Evolutionary conservation across 306 rosid species (phyloP).

Genomic region (Lupinus albus): DNA sequence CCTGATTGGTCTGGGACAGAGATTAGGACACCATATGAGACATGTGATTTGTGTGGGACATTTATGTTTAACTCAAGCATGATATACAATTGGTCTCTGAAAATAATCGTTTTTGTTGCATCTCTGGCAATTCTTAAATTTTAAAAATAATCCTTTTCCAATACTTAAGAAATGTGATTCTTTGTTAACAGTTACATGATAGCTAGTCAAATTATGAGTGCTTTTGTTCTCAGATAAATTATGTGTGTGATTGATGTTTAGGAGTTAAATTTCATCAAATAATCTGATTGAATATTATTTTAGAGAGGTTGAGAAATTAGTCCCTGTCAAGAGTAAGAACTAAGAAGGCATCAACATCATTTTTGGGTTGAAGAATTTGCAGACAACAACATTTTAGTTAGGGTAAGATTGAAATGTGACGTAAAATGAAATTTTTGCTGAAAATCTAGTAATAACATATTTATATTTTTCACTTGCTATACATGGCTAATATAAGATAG

Average conservation of each 20-base stretch:
- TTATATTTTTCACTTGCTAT: constrained; percentile 8
- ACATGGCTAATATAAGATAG: constrained; percentile 25
- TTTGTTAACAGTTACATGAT: neutral
- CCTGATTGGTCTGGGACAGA: too few relatives aligned
- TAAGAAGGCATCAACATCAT: constrained; percentile 23
- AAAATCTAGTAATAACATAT: constrained; percentile 22
- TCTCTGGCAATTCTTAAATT: neutral
- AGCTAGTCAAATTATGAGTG: neutral
- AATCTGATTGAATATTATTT: neutral
- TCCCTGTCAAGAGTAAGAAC: constrained; percentile 7
- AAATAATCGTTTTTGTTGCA: too few relatives aligned
- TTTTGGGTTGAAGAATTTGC: constrained; percentile 20
- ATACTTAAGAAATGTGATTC: neutral
- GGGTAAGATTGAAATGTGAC: constrained; percentile 28
- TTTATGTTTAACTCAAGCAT: too few relatives aligned
- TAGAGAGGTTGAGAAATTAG: neutral
- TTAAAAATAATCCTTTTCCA: neutral
- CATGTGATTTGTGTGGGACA: too few relatives aligned
- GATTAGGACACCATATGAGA: too few relatives aligned
- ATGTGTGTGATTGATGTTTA: neutral
- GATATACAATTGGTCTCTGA: too few relatives aligned
- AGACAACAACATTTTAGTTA: constrained; percentile 1
- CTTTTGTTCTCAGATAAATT: too few relatives aligned
- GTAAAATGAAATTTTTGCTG: neutral
- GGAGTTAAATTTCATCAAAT: neutral